Evolutionary conservation across 441 rosid species (phyloP).

Genomic region (Adansonia madagascariensis): DNA sequence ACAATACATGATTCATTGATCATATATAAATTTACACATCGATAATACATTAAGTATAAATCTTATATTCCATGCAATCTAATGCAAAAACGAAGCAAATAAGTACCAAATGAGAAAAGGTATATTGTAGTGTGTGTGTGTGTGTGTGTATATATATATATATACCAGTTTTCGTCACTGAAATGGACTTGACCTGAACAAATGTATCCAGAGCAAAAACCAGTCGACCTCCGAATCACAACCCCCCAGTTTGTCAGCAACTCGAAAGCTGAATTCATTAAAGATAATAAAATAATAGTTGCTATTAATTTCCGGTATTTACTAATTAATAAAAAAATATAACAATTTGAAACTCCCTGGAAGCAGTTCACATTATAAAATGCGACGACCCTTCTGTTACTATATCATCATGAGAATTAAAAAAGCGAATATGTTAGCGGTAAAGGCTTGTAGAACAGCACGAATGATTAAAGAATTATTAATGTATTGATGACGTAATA

Average conservation of each 20-base stretch:
- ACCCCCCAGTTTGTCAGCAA: slow-evolving; percentile 15
- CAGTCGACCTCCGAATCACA: neutral
- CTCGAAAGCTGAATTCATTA: neutral
- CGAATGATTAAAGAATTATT: neutral
- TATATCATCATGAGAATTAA: neutral
- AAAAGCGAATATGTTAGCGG: too few species aligned
- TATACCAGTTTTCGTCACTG: neutral
- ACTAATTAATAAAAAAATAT: too few species aligned
- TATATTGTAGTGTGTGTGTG: too few species aligned
- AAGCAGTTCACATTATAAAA: too few species aligned
- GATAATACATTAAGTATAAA: too few species aligned
- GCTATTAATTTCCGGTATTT: neutral
- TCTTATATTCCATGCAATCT: neutral
- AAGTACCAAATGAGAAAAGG: too few species aligned
- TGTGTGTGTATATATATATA: too few species aligned
- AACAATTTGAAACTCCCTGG: too few species aligned
- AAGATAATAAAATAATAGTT: neutral
- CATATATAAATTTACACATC: too few species aligned
- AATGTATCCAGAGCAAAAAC: neutral
- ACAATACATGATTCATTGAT: too few species aligned
- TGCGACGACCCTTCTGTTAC: too few species aligned
- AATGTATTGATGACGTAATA: neutral
- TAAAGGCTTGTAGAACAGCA: too few species aligned
- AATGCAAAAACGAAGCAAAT: neutral
- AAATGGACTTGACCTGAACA: neutral